Conservation (phyloP, 805 yeast genomes). For the Saccharomycopsis fibuligera region DNA sequence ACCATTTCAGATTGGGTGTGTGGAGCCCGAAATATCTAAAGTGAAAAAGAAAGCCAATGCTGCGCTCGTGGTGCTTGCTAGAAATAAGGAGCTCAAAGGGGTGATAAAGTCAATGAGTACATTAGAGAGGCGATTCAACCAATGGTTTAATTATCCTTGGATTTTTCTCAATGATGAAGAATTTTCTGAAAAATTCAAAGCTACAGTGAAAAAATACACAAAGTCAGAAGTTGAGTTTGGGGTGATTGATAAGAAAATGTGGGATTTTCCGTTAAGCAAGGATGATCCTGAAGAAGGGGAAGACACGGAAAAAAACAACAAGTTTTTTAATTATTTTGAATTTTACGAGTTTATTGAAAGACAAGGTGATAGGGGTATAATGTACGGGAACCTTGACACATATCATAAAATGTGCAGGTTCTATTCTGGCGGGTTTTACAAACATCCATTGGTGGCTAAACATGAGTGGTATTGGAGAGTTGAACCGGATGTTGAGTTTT, state of each 20-base stretch:
- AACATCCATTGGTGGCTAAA: conserved; percentile 64
- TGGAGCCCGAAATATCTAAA: conserved; percentile 13
- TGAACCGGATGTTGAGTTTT: conserved; percentile 87
- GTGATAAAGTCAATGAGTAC: conserved; percentile 67
- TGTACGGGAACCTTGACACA: conserved; percentile 76
- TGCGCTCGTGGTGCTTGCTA: conserved; percentile 73
- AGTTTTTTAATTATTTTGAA: conserved; percentile 20
- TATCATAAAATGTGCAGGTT: conserved; percentile 97
- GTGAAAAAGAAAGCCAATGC: conserved; percentile 62
- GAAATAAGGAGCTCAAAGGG: conserved; percentile 76
- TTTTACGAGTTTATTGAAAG: conserved; percentile 52
- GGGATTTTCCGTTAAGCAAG: conserved; percentile 57
- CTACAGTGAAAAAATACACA: conserved; percentile 45
- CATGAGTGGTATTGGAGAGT: conserved; percentile 95
- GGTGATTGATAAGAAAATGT: conserved; percentile 43
- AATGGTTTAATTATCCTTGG: conserved; percentile 93
- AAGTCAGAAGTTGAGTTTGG: conserved; percentile 70
- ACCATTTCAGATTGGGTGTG: conserved; percentile 22
- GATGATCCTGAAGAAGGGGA: conserved; percentile 21
- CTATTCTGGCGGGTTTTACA: conserved; percentile 75
- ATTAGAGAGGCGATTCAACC: conserved; percentile 83
- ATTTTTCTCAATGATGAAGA: conserved; percentile 78
- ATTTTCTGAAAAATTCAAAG: conserved; percentile 59
- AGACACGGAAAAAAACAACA: conserved; percentile 12
- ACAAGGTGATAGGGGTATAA: conserved; percentile 78